These are phyloP conservation scores for Geranium incanum DNA, from an alignment of 441 rosid species.

Conservation along the genomic window DNA sequence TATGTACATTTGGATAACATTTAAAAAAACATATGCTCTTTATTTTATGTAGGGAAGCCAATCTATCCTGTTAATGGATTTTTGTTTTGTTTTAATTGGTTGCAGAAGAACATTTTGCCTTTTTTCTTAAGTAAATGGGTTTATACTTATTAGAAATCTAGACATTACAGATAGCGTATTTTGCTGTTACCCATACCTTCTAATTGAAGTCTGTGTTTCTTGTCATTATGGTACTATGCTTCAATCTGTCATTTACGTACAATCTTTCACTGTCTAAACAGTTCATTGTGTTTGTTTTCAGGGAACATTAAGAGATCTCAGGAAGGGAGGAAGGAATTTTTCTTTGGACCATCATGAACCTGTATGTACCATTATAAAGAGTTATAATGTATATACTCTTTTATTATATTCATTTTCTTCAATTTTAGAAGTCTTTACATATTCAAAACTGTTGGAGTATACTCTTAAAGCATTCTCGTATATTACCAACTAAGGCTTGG, in stretches of 20 bases:
- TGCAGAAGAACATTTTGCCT: background rate
- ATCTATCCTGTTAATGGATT: background rate
- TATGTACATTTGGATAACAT: no score
- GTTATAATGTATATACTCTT: slow-evolving; percentile 10
- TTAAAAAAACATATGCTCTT: background rate
- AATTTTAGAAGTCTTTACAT: slow-evolving; percentile 3
- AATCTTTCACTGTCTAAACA: background rate
- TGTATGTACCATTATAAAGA: slow-evolving; percentile 31
- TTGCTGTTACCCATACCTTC: slow-evolving; percentile 27
- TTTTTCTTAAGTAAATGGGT: background rate
- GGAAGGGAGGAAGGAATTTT: slow-evolving; percentile 55
- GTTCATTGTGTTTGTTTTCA: slow-evolving; percentile 30
- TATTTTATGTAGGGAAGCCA: background rate
- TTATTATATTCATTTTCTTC: background rate
- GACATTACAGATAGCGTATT: slow-evolving; percentile 10
- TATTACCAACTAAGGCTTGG: background rate
- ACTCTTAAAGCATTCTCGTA: background rate
- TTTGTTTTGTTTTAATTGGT: background rate
- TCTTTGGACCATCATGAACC: slow-evolving; percentile 42
- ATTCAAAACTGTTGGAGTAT: background rate
- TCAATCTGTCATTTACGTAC: background rate
- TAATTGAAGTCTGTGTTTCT: background rate
- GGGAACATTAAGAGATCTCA: slow-evolving; percentile 69
- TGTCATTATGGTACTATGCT: background rate
- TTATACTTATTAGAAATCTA: background rate